Base-by-base conservation (phyloP, 768 basidiomycete species). In the Favolaschia claudopus region DNA sequence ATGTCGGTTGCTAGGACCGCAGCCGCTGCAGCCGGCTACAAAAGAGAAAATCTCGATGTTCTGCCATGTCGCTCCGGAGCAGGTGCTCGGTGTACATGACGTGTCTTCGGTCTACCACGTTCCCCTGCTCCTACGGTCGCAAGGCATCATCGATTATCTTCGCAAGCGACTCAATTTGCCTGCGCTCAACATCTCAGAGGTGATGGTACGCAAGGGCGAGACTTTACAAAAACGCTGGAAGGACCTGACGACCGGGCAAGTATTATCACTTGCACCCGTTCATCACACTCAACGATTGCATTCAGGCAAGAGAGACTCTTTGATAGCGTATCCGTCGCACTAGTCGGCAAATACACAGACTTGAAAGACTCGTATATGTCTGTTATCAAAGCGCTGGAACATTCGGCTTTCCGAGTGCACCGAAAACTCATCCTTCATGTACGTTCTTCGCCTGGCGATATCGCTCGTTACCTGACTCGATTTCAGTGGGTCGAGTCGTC, bases 11-110 rank as follows among this genome's bases (percentile, higher is more conserved):
- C 78, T 92, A 49, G 88, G 91, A 58, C 88, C 91, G 19, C 83
- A 91, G 61, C 89, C 92, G 0, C 81, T 99, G n/a, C 85, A 89
- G 51, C 82, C 85, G 15, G 83, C 91, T 0, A 96, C 96, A 32
- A 96, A 95, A 76, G 85, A 89, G 69, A 99, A 99, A 75, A 96
- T 99, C 37, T 95, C 94, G 60, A 98, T 99, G 96, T 99, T 99
- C 83, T 98, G 96, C 75, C 96, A 99, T 69, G 96, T 99, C 66
- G 79, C 87, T 4, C 80, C 89, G 4, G 89, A 93, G 67, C 92
- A 93, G 68, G 96, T 99, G 36, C 82, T 99, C 47, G 96, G 95
- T 52, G 92, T 99, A 7, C 96, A 99, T 72, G 95, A 98, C 70
- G 93, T 99, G 44, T 88, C 91, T 9, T 97, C 95, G 34, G 95